Base-by-base conservation (phyloP, 2,329 filamentous ascomycete species). In the Xylaria sp. region DNA sequence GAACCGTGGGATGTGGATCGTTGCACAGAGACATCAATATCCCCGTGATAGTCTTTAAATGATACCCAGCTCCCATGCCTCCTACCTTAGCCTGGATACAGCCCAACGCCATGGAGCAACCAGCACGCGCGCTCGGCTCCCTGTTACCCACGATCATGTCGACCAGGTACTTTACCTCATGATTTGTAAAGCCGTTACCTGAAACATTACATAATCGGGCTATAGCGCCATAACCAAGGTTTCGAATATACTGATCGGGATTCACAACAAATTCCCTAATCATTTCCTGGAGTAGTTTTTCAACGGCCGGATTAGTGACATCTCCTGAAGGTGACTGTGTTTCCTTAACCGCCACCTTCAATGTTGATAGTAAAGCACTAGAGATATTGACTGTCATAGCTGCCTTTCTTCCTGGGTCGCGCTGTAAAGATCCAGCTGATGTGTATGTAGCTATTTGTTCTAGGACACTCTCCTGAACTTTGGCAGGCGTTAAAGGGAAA, bases 1-100 rank as follows among this genome's bases (percentile, higher is more conserved):
- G 96, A 9, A 99, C 96, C 0, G 93, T 90, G 0, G 96, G 94
- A 78, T 99, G 96, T 23, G 95, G 93, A 76, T 99, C 96, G 73
- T 94, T 97, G 78, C 94, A 95, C 10, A 99, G 86, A 8, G 96
- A 98, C 92, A 98, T 97, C n/a, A 99, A 83, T 45, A 99, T 97
- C 20, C 95, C 92, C n/a, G 97, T 87, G 58, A 99, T 97, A 1
- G 94, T 97, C 82, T 98, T 98, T 59, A 99, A 85, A 78, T 99
- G 96, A 74, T 96, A 94, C 3, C 94, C 94, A 63, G 96, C 96
- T 61, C 96, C 96, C 94, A 99, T 98, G 65, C 96, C 95, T 65
- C 96, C 97, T 39, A 99, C 92, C 78, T 97, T 94, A 20, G 93
- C 92, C 80, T 99, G 94, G 60, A 99, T 98, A 65, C 91, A 92